Base-by-base conservation (phyloP, 2,329 filamentous ascomycete species). In the Chrysosporium keratinophilum region DNA sequence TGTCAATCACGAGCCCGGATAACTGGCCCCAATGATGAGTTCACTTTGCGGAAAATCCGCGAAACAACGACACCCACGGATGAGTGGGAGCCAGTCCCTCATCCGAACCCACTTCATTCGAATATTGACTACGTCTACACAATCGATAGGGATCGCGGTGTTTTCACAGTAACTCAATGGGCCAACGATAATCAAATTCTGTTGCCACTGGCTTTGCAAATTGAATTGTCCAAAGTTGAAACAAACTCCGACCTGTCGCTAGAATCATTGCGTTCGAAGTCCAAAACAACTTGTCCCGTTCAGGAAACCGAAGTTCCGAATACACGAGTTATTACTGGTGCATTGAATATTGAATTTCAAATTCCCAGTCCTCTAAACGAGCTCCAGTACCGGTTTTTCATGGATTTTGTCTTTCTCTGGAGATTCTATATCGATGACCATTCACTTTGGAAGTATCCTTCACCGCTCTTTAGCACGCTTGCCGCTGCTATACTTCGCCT, bases 41-140 rank as follows among this genome's bases (percentile, higher is more conserved):
- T 42, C 28, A 57, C 43, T n/a, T 39, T 52, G 34, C 31, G 35
- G 28, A n/a, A 40, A 56, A 50, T 52, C 43, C 50, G 47, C 51
- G 54, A 4, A 35, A 58, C 44, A 58, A 54, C 19, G 54, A 28
- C 23, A 7, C 23, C 7, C 3, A 28, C 60, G 15, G 35, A 59
- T 12, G 47, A 44, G n/a, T 63, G 59, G 62, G 63, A 61, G 45
- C 12, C 20, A 50, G 51, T 62, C 31, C 45, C 55, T 14, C 63
- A 61, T 19, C 59, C 57, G n/a, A 61, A 55, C 50, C 60, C 62
- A 33, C 41, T 61, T 5, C 54, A 62, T 45, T 57, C 55, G 6
- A 56, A 57, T 28, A 34, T 64, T 7, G 52, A 62, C 52, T 65
- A 61, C 47, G 55, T 63, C 1, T 64, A 64, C 55, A 64, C 61